A percentile compares a stretch with the other conserved stretches of the same genome.
Evolutionary conservation across 106 monocot genomes (phyloP).

Genomic region (Cymbidium sinense): DNA sequence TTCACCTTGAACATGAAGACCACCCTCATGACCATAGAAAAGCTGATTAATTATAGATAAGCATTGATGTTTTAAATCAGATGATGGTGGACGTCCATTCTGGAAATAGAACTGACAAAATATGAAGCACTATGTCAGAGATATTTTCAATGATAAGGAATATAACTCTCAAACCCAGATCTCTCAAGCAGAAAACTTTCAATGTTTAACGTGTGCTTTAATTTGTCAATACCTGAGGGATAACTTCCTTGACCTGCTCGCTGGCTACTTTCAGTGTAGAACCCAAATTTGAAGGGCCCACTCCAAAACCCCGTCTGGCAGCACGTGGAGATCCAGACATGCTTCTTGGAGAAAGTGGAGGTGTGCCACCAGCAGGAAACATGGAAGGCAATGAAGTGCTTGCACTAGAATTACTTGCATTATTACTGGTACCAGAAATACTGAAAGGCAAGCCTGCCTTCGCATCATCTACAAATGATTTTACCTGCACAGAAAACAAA

Average conservation of each 20-base stretch:
- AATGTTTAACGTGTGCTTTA: neutral
- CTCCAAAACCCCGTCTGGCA: slow-evolving; percentile 35
- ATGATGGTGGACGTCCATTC: slow-evolving; percentile 75
- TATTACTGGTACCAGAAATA: slow-evolving; percentile 36
- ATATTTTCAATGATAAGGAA: neutral
- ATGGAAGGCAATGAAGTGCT: slow-evolving; percentile 73
- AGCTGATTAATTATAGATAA: slow-evolving; percentile 70
- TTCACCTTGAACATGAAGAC: slow-evolving; percentile 75
- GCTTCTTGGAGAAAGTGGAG: slow-evolving; percentile 94
- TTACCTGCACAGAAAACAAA: slow-evolving; percentile 41
- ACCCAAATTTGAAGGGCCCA: slow-evolving; percentile 56
- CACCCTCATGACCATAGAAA: slow-evolving; percentile 68
- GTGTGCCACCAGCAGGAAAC: slow-evolving; percentile 87
- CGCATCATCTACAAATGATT: slow-evolving; percentile 72
- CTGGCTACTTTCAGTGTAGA: slow-evolving; percentile 76
- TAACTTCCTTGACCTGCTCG: slow-evolving; percentile 66
- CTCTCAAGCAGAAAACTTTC: neutral
- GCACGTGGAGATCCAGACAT: slow-evolving; percentile 74
- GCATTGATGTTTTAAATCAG: slow-evolving; percentile 71
- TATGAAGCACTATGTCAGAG: slow-evolving; percentile 6
- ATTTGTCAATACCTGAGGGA: slow-evolving; percentile 64
- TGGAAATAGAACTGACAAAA: slow-evolving; percentile 78
- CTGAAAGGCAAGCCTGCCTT: slow-evolving; percentile 57
- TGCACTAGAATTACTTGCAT: slow-evolving; percentile 33
- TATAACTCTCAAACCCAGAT: neutral